phyloP scores from a whole-genome alignment of 768 basidiomycete species.

The Serendipita sp. region DNA sequence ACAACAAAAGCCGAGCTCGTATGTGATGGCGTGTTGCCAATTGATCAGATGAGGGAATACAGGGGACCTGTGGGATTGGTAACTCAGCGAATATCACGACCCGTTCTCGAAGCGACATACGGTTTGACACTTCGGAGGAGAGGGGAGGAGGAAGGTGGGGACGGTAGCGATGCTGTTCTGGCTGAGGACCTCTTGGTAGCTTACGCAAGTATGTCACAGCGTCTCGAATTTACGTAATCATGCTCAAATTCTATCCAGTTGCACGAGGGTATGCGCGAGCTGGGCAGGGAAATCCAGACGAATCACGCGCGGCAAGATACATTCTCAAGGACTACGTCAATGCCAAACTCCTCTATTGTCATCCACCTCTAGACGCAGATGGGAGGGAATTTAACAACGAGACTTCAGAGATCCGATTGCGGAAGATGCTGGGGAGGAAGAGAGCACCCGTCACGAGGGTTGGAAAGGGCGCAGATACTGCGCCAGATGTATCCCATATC shows the following conservation, averaged over 20 bases:
- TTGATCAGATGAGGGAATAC: conserved; percentile 91
- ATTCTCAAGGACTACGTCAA: conserved; percentile 95
- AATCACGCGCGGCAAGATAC: conserved; percentile 81
- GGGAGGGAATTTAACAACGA: conserved; percentile 59
- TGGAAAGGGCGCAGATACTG: conserved; percentile 63
- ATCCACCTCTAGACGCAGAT: conserved; percentile 60
- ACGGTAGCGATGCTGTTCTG: conserved; percentile 38
- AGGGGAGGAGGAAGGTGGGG: conserved; percentile 66
- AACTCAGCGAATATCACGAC: conserved; percentile 58
- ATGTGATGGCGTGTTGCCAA: conserved; percentile 91
- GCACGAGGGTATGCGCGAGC: conserved; percentile 83
- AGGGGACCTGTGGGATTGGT: conserved; percentile 71
- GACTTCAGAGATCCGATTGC: conserved; percentile 44
- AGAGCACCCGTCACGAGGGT: conserved; percentile 78
- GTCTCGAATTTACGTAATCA: no score
- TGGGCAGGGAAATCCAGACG: conserved; percentile 94
- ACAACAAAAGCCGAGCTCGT: conserved; percentile 91
- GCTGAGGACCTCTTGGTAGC: conserved; percentile 71
- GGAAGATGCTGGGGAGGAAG: conserved; percentile 59
- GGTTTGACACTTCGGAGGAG: conserved; percentile 57
- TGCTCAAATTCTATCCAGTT: conserved; percentile 32
- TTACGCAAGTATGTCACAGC: conserved; percentile 66
- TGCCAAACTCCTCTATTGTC: conserved; percentile 79
- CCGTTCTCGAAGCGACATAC: conserved; percentile 78
- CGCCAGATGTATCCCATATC: conserved; percentile 12